Conservation (phyloP, 2,329 filamentous ascomycete genomes). For the Aspergillus neoniger region DNA sequence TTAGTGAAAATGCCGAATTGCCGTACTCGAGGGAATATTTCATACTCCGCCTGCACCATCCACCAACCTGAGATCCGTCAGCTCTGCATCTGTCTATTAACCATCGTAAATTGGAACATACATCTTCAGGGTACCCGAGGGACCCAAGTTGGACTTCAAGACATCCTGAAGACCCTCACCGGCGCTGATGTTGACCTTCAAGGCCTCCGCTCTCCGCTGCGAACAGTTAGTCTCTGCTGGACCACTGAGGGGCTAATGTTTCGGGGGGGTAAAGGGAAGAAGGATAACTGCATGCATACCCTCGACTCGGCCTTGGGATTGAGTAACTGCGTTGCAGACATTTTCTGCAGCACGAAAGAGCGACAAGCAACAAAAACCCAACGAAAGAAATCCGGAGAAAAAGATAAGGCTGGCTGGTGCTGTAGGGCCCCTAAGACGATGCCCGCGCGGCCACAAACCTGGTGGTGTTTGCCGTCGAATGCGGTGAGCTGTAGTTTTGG, state of each 20-base stretch:
- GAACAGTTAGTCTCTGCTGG: conserved; percentile 47
- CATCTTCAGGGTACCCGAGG: conserved; percentile 96
- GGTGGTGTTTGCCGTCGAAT: conserved; percentile 32
- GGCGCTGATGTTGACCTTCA: conserved; percentile 94
- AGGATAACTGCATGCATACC: conserved; percentile 57
- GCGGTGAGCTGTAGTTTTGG: conserved; percentile 42
- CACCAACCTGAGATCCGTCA: conserved; percentile 54
- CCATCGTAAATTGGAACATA: conserved; percentile 42
- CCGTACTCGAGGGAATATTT: conserved; percentile 16
- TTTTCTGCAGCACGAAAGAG: conserved; percentile 47
- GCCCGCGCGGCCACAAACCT: conserved; percentile 29
- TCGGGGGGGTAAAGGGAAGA: conserved; percentile 19
- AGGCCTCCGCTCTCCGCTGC: conserved; percentile 92
- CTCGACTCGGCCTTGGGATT: conserved; percentile 99
- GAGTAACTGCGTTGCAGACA: conserved; percentile 97
- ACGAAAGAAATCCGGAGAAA: conserved; percentile 24
- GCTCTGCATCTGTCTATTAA: conserved; percentile 14
- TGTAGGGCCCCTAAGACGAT: conserved; percentile 24
- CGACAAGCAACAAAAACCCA: conserved; percentile 27
- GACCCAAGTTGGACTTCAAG: conserved; percentile 92
- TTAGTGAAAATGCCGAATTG: conserved; percentile 17
- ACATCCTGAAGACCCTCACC: conserved; percentile 94
- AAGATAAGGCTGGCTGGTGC: conserved; percentile 26
- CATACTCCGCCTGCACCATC: conserved; percentile 63
- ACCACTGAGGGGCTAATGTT: conserved; percentile 35